Conservation (phyloP, 176 grass and related monocot genomes). For the Oryza coarctata region DNA sequence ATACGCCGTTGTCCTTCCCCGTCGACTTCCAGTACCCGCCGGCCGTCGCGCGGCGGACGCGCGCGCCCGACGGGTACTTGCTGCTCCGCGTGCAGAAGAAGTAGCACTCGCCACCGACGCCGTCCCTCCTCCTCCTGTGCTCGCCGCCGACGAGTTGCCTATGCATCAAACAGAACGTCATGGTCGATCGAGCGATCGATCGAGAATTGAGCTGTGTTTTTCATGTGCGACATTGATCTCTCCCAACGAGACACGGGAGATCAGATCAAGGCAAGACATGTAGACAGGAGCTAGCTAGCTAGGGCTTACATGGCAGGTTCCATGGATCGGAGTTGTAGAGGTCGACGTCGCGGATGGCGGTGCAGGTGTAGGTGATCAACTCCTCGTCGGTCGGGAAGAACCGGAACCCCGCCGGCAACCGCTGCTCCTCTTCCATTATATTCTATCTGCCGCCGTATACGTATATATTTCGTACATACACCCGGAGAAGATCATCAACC, state of each 20-base stretch:
- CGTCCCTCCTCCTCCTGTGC: neutral
- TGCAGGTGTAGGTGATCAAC: conserved; percentile 49
- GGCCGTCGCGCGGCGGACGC: conserved; percentile 45
- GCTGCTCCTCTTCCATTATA: neutral
- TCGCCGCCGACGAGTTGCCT: neutral
- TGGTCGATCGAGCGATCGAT: neutral
- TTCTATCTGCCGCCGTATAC: no score
- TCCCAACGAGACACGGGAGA: no score
- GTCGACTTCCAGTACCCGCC: conserved; percentile 61
- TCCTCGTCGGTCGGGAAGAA: conserved; percentile 73
- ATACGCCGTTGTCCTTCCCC: conserved; percentile 50
- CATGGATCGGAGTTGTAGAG: conserved; percentile 63
- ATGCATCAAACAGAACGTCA: neutral
- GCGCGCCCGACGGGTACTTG: conserved; percentile 44
- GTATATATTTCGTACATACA: no score
- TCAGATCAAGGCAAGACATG: no score
- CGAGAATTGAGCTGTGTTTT: neutral
- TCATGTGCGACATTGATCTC: no score
- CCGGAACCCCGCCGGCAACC: conserved; percentile 55
- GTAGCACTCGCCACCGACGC: conserved; percentile 14
- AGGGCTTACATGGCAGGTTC: conserved; percentile 44
- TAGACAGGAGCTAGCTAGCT: neutral
- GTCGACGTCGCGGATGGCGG: conserved; percentile 48
- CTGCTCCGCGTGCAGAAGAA: conserved; percentile 55
- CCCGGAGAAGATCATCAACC: no score